These are phyloP conservation scores for Blastocystis hominis DNA, from an alignment of 352 stramenopile species.

Conservation along the genomic window DNA sequence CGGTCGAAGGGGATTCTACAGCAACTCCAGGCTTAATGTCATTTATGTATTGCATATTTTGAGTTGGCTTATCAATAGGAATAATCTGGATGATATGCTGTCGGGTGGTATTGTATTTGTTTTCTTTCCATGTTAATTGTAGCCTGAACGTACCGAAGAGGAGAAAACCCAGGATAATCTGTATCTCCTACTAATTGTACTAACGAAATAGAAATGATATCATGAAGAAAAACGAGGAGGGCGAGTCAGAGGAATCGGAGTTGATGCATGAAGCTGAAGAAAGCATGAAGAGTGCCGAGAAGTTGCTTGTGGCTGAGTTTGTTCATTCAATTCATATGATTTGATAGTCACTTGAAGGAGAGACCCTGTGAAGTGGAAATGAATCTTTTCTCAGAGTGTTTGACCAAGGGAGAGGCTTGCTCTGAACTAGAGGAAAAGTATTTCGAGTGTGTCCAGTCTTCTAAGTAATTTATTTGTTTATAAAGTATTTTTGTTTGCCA, in stretches of 20 bases:
- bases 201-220: neutral
- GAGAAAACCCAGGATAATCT: neutral
- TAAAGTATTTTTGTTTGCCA: neutral
- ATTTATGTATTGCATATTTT: neutral
- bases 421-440: slow-evolving; percentile 2
- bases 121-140: neutral
- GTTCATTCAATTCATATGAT: neutral
- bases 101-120: neutral
- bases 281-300: neutral
- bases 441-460: slow-evolving; percentile 24
- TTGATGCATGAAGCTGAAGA: neutral
- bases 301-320: neutral
- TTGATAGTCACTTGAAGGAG: neutral
- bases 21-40: neutral
- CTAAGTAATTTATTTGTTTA: neutral
- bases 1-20: neutral
- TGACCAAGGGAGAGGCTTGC: slow-evolving; percentile 1
- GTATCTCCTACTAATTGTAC: neutral
- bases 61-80: neutral
- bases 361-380: slow-evolving; percentile 29
- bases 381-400: slow-evolving; percentile 20
- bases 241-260: neutral
- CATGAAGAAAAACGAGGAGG: slow-evolving; percentile 2
- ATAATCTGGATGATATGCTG: slow-evolving; percentile 5
- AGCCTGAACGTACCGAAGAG: neutral